Base-by-base conservation (phyloP, 345 rosid species). In the Salix arbutifolia region DNA sequence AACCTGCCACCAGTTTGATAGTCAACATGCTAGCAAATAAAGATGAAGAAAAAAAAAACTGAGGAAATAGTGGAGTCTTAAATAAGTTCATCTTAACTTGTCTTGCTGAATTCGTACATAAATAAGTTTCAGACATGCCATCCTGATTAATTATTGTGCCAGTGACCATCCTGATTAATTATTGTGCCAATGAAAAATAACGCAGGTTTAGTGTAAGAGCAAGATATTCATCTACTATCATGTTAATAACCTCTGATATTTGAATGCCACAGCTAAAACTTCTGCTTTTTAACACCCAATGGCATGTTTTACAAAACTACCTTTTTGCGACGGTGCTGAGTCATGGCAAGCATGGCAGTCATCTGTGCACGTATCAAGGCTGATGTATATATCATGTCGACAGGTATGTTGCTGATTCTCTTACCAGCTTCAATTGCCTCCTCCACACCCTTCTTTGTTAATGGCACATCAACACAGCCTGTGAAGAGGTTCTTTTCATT, bases 281-380 rank as follows among this genome's bases (percentile, higher is more conserved):
- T 23, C 0, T 21, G 28, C 65, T 33, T 69, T 48, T 38, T 35
- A 71, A 56, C 76, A 69, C 46, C 64, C 25, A 75, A 28, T 44
- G 10, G 66, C 48, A 48, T 5, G 25, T 18, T 77, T 67, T 26
- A 26, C 14, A 4, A 23, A 66, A 38, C 72, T 83, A 95, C 99
- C 97, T 93, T 96, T 82, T 74, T 91, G 77, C 93, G 89, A 1
- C 98, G 97, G 81, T 96, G 99, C 85, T 96, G 97, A 50, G 91
- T 93, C 97, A 96, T 96, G 37, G 99, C 99, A 81, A 93, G 97
- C 98, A 93, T 91, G 5, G 98, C 99, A 3, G 99, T 96, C 98
- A 93, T 96, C 79, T 96, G 98, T 12, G 99, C 98, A 81, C 97
- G 98, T 76, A 96, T 94, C 46, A 96, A 81, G 53, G 98, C 87